These are phyloP conservation scores for Fusarium guadeloupense DNA, from an alignment of 2,329 filamentous ascomycete species.

Conservation along the genomic window DNA sequence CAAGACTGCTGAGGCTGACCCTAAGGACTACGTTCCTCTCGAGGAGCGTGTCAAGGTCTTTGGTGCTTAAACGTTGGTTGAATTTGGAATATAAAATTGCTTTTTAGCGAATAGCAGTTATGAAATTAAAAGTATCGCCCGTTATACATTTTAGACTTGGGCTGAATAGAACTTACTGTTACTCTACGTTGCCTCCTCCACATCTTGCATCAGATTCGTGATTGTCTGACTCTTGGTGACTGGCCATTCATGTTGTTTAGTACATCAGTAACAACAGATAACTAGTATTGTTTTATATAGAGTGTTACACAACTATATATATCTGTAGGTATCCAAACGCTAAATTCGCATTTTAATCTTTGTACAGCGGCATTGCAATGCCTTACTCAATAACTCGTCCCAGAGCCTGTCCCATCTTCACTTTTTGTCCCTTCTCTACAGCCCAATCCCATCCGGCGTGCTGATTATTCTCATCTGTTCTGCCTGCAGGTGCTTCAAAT, in stretches of 20 bases:
- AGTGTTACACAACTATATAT: slow-evolving; percentile 28
- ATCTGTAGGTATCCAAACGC: slow-evolving; percentile 19
- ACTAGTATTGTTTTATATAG: not conserved
- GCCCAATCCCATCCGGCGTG: slow-evolving; percentile 84
- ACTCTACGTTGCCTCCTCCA: not conserved
- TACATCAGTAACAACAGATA: too few relatives aligned
- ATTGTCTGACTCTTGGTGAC: too few relatives aligned
- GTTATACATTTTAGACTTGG: not conserved
- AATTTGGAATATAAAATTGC: slow-evolving; percentile 2
- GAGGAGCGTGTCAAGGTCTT: slow-evolving; percentile 74
- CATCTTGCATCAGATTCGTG: not conserved
- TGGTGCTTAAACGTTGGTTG: slow-evolving; percentile 55
- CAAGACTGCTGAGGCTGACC: slow-evolving; percentile 62
- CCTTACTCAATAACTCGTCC: slow-evolving; percentile 72
- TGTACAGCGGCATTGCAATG: slow-evolving; percentile 15
- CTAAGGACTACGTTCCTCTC: slow-evolving; percentile 72
- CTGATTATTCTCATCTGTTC: slow-evolving; percentile 59
- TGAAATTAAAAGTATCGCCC: slow-evolving; percentile 2
- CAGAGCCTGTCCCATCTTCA: slow-evolving; percentile 89
- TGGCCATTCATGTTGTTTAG: too few relatives aligned
- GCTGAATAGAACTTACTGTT: not conserved
- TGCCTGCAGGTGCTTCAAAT: slow-evolving; percentile 86
- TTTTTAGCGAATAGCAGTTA: slow-evolving; percentile 25
- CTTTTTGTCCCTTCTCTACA: slow-evolving; percentile 84
- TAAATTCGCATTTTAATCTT: slow-evolving; percentile 14